Conservation (phyloP, 371 early-diverging fungal genomes). For the Gilbertella persicaria region DNA sequence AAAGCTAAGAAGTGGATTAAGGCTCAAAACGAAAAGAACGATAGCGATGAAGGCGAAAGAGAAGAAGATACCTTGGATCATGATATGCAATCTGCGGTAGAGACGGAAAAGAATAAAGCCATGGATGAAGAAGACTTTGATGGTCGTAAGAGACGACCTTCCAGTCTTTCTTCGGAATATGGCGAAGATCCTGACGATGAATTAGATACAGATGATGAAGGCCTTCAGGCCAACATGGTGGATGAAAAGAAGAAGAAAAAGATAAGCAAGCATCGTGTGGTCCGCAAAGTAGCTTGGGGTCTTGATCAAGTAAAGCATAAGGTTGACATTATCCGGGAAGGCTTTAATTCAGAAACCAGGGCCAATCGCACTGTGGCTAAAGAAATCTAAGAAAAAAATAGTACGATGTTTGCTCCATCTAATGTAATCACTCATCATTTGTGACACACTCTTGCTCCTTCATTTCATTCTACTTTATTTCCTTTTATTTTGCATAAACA, state of each 20-base stretch:
- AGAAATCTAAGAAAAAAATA: slow-evolving; percentile 32
- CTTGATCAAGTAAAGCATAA: slow-evolving; percentile 38
- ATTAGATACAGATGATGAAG: slow-evolving; percentile 13
- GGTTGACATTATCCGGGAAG: slow-evolving; percentile 31
- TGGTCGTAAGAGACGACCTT: slow-evolving; percentile 1
- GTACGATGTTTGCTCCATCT: too few relatives aligned
- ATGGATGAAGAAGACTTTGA: neutral
- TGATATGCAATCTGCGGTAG: slow-evolving; percentile 16
- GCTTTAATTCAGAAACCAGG: slow-evolving; percentile 45
- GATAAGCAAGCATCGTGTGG: slow-evolving; percentile 30
- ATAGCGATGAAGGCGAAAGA: neutral
- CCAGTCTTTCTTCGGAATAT: slow-evolving; percentile 30
- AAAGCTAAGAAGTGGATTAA: slow-evolving; percentile 40
- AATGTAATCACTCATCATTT: too few relatives aligned
- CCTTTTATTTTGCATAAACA: too few relatives aligned
- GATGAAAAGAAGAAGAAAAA: slow-evolving; percentile 19
- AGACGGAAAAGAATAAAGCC: slow-evolving; percentile 8
- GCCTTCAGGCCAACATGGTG: slow-evolving; percentile 25
- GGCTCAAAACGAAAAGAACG: slow-evolving; percentile 19
- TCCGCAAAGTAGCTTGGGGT: slow-evolving; percentile 38
- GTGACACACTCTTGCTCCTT: too few relatives aligned
- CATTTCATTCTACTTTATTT: too few relatives aligned
- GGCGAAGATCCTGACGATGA: slow-evolving; percentile 21
- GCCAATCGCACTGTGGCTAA: slow-evolving; percentile 33
- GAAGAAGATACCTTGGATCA: slow-evolving; percentile 8